Evolutionary conservation across 202 grass and related monocot genomes (phyloP).

Genomic region (Cymbopogon flexuosus): DNA sequence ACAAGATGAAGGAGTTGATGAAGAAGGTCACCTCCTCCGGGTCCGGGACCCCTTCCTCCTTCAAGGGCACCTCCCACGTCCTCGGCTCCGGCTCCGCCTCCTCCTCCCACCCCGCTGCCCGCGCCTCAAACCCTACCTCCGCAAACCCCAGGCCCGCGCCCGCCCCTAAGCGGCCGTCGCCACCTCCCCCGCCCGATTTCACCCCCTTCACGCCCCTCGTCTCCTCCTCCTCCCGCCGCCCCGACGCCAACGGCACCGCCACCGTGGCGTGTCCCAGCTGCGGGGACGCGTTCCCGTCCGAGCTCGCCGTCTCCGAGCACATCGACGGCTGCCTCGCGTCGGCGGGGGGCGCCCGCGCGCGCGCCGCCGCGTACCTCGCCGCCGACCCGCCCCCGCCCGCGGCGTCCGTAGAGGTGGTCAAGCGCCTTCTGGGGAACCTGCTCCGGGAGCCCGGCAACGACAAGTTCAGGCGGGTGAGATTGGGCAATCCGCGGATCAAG

Average conservation of each 20-base stretch:
- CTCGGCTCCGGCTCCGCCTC: constrained; percentile 46
- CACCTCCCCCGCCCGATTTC: background rate
- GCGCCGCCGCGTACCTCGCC: constrained; percentile 57
- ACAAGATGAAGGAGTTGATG: constrained; percentile 90
- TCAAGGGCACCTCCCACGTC: constrained; percentile 71
- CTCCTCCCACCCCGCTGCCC: constrained; percentile 28
- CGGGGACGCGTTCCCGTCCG: constrained; percentile 48
- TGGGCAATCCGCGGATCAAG: constrained; percentile 88
- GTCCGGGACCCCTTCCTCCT: constrained; percentile 49
- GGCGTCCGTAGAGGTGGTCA: constrained; percentile 54
- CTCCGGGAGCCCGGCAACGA: constrained; percentile 59
- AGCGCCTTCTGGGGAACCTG: constrained; percentile 66
- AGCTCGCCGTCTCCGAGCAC: constrained; percentile 55
- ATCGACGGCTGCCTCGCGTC: constrained; percentile 61
- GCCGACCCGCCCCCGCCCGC: constrained; percentile 39
- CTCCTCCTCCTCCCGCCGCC: constrained; percentile 33
- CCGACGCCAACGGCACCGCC: background rate
- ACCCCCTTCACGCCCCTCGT: constrained; percentile 47
- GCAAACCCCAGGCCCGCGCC: constrained; percentile 31
- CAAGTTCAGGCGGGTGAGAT: constrained; percentile 70
- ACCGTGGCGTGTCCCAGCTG: constrained; percentile 64
- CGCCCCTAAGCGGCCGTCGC: constrained; percentile 4
- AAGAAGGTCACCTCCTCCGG: constrained; percentile 81
- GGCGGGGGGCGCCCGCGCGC: constrained; percentile 27
- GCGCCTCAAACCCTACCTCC: constrained; percentile 37